These are phyloP conservation scores for Aspergillus puulaauensis DNA, from an alignment of 2,329 filamentous ascomycete genomes.

Conservation along the genomic window DNA sequence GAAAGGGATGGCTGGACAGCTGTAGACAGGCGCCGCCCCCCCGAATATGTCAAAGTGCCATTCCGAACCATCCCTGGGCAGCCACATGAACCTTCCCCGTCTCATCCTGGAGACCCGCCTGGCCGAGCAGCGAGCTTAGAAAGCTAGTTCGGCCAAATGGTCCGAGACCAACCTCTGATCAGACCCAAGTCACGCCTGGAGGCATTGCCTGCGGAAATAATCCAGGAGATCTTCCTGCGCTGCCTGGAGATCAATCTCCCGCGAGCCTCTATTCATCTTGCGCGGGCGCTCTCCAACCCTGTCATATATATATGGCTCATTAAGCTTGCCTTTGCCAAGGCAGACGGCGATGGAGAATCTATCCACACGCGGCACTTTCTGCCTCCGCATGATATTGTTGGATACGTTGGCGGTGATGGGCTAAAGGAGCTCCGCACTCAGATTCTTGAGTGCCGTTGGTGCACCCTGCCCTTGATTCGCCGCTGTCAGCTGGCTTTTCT, in stretches of 20 bases:
- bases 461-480: slow-evolving; percentile 38
- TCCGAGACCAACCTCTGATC: not conserved
- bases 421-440: slow-evolving; percentile 34
- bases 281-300: slow-evolving; percentile 39
- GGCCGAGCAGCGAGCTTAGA: slow-evolving; percentile 5
- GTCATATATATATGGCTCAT: slow-evolving; percentile 46
- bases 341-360: slow-evolving; percentile 29
- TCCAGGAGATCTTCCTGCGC: slow-evolving; percentile 53
- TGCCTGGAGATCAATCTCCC: slow-evolving; percentile 50
- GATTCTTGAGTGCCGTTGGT: slow-evolving; percentile 43
- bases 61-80: slow-evolving; percentile 3
- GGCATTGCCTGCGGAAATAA: slow-evolving; percentile 47
- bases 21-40: not conserved
- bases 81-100: slow-evolving; percentile 1
- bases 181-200: slow-evolving; percentile 35
- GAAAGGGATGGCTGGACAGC: not conserved
- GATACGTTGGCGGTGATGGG: slow-evolving; percentile 24
- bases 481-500: slow-evolving; percentile 41
- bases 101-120: not conserved
- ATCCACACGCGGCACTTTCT: slow-evolving; percentile 42
- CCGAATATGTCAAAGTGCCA: not conserved
- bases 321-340: slow-evolving; percentile 43
- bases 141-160: slow-evolving; percentile 7
- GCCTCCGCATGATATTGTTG: slow-evolving; percentile 36
- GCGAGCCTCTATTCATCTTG: slow-evolving; percentile 43